phyloP scores from a whole-genome alignment of 2,329 filamentous ascomycete genomes.

The Fusarium sp. region DNA sequence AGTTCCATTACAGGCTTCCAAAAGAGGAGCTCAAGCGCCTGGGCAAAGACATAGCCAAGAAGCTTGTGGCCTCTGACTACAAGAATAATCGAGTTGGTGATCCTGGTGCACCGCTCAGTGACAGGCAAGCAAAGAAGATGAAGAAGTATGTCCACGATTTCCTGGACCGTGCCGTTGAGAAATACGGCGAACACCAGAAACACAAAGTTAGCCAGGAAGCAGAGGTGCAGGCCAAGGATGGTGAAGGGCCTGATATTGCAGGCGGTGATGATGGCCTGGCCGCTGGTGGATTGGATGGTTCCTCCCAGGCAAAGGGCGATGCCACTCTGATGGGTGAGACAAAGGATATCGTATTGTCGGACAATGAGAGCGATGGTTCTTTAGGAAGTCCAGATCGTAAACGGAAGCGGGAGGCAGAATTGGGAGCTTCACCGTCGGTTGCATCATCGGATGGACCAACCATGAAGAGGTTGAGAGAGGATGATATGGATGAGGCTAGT shows the following conservation, averaged over 20 bases:
- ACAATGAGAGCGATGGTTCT: conserved; percentile 56
- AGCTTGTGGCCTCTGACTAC: conserved; percentile 89
- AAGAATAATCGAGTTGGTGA: conserved; percentile 88
- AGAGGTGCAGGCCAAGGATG: conserved; percentile 39
- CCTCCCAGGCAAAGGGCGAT: conserved; percentile 26
- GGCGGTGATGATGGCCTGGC: conserved; percentile 14
- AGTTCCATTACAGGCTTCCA: conserved; percentile 85
- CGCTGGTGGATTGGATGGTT: conserved; percentile 34
- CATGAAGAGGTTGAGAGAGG: conserved; percentile 62
- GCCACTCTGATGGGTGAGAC: conserved; percentile 42
- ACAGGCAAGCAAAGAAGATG: conserved; percentile 82
- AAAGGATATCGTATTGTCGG: conserved; percentile 52
- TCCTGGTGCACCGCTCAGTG: conserved; percentile 73
- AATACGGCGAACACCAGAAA: conserved; percentile 74
- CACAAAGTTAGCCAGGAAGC: conserved; percentile 60
- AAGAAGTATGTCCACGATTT: conserved; percentile 86
- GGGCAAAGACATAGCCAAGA: conserved; percentile 78
- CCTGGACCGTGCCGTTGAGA: conserved; percentile 84
- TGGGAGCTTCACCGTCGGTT: conserved; percentile 52
- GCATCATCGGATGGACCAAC: conserved; percentile 66
- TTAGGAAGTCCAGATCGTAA: conserved; percentile 65
- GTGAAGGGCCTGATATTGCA: conserved; percentile 12
- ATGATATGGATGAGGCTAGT: conserved; percentile 50
- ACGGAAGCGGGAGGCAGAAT: conserved; percentile 65
- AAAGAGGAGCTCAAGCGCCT: conserved; percentile 76